Base-by-base conservation (phyloP, 495 filamentous ascomycete genomes). In the Polyplosphaeria fusca region DNA sequence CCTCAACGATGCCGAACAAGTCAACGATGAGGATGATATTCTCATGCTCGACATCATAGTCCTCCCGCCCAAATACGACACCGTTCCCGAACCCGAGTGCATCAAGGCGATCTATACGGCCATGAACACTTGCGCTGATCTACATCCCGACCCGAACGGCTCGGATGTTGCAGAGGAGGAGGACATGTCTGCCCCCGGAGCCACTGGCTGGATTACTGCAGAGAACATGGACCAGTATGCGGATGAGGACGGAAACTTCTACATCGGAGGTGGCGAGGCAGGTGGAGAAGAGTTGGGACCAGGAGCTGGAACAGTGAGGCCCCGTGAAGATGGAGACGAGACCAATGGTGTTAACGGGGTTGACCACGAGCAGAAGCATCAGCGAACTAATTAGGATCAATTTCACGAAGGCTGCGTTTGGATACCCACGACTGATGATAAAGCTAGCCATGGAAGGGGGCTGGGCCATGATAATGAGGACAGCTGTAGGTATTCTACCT, bases 201-300 rank as follows among this genome's bases (percentile, higher is more conserved):
- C 89, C 65, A 83, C 82, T 0, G 91, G 91, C 2, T 98, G 93
- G 93, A 96, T 98, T 60, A 98, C 93, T 16, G 86, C 90, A 13
- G 93, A 96, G 49, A 98, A 98, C 71, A 87, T 95, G 68, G 78
- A 85, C 46, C 82, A 96, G 65, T 95, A 77, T 60, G 78, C 84
- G 67, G 83, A 85, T 63, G 83, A 80, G 67, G 75, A 82, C 46
- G 85, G 82, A 38, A 82, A 84, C 59, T 84, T 78, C 71, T n/a
- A n/a, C n/a, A n/a, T n/a, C n/a, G 66, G 62, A 2, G 32, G 20
- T 3, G 52, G 47, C 18, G 22, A 23, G 3, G 40, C 16, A 5
- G 16, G 22, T 35, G 59, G 42, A 68, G 61, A 64, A 58, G 44
- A 69, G 70, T 57, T 85, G 39, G 82, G 82, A 0, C 77, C 77